These are phyloP conservation scores for Leonotis leonurus DNA, from an alignment of 257 asterid genomes.

Conservation along the genomic window DNA sequence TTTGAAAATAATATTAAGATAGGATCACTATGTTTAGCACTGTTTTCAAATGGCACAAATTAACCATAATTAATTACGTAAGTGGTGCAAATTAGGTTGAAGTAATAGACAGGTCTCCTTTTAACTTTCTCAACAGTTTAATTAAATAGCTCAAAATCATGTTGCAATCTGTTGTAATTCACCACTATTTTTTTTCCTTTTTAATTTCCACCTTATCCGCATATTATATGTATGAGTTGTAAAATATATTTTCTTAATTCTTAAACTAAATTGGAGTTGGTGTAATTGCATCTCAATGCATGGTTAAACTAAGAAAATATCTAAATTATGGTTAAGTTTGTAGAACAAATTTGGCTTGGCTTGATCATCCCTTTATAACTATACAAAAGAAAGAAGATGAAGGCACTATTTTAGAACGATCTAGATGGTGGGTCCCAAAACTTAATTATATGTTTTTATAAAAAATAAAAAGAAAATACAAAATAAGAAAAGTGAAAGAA, in stretches of 20 bases:
- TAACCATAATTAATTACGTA: slow-evolving; percentile 3
- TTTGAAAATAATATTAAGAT: slow-evolving; percentile 5
- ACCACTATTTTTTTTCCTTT: slow-evolving; percentile 14
- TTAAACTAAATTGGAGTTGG: no score
- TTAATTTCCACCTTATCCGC: background rate
- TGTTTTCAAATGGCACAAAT: background rate
- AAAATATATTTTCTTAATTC: slow-evolving; percentile 18
- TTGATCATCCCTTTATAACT: no score
- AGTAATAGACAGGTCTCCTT: slow-evolving; percentile 2
- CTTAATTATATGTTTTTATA: no score
- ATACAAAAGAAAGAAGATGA: no score
- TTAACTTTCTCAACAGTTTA: slow-evolving; percentile 14
- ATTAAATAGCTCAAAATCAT: slow-evolving; percentile 24
- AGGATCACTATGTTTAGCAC: background rate
- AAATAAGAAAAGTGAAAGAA: background rate
- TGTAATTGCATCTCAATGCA: no score
- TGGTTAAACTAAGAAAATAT: no score
- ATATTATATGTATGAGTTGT: slow-evolving; percentile 16
- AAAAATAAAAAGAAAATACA: background rate
- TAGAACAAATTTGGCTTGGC: no score
- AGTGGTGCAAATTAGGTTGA: slow-evolving; percentile 18
- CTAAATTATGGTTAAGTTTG: no score
- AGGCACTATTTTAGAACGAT: no score
- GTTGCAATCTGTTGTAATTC: slow-evolving; percentile 22
- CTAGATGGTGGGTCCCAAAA: no score